Evolutionary conservation across 768 basidiomycete genomes (phyloP), one percentile per base, ranked within the genome.

Genomic region (Amanita muscaria): DNA sequence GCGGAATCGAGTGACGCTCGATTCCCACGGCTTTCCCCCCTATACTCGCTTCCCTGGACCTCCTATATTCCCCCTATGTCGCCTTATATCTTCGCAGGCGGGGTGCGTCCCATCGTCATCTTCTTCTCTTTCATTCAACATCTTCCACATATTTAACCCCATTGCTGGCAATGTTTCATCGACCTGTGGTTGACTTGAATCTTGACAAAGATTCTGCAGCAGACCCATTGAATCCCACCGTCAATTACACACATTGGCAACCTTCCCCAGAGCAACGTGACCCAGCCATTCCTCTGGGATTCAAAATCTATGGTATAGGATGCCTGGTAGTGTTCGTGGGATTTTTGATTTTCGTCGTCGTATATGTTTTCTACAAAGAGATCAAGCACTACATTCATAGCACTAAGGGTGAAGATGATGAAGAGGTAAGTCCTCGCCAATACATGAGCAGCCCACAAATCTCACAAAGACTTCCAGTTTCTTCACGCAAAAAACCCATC

Each of bases 171-270:
- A 46, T 46, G 44, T 16, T 29, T 21, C 18, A 16, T 21, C 44
- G 15, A 23, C 44, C 44, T 23, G 18, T 12, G 15, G 15, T 39
- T 6, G 36, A 30, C 18, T n/a, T 29, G 11, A 23, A 29, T 27
- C 11, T 38, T 21, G 37, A 33, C n/a, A 24, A 19, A 24, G 36
- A 46, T 21, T 31, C 36, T 29, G 25, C 44, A n/a, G n/a, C n/a
- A 4, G 44, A 46, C 16, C 44, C 44, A 16, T 39, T 46, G 30
- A 46, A 46, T 39, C 44, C 44, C 11, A 31, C 44, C 23, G 36
- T 23, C 21, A 39, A 46, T 31, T 38, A 46, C 44, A 38, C 44
- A 30, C 44, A 46, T 46, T 46, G 38, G 10, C 44, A 39, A 7
- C 44, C 44, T 18, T 39, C 36, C 21, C 15, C 25, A 7, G 44